Conservation (phyloP, 768 basidiomycete species). For the Mycena rebaudengoi region DNA sequence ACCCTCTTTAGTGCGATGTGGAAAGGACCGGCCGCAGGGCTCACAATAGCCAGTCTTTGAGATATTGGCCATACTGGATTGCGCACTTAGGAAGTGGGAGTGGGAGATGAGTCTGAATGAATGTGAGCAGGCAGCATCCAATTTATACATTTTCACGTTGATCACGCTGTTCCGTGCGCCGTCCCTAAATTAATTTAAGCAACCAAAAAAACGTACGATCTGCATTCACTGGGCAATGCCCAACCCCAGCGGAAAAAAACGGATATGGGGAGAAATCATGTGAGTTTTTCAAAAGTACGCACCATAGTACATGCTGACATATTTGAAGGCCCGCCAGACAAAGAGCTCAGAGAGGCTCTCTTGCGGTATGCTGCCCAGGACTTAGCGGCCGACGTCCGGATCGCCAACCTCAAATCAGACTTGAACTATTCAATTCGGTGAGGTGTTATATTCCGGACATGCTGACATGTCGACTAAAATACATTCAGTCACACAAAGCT, state of each 20-base stretch:
- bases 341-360: neutral
- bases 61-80: too few species aligned
- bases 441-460: neutral
- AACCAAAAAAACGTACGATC: too few species aligned
- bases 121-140: too few species aligned
- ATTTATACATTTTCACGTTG: too few species aligned
- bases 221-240: neutral
- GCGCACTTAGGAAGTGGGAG: too few species aligned
- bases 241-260: neutral
- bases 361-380: neutral
- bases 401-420: slow-evolving; percentile 10
- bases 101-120: too few species aligned
- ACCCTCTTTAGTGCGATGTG: too few species aligned
- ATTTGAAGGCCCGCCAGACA: neutral
- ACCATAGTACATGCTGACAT: neutral
- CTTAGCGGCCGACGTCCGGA: neutral
- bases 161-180: too few species aligned
- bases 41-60: too few species aligned
- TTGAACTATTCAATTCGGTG: slow-evolving; percentile 11
- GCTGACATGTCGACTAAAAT: neutral
- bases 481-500: neutral
- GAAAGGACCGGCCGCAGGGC: too few species aligned
- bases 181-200: too few species aligned
- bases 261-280: neutral
- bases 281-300: neutral